These are phyloP conservation scores for Hylodesmum podocarpum DNA, from an alignment of 306 rosid species.

Conservation along the genomic window DNA sequence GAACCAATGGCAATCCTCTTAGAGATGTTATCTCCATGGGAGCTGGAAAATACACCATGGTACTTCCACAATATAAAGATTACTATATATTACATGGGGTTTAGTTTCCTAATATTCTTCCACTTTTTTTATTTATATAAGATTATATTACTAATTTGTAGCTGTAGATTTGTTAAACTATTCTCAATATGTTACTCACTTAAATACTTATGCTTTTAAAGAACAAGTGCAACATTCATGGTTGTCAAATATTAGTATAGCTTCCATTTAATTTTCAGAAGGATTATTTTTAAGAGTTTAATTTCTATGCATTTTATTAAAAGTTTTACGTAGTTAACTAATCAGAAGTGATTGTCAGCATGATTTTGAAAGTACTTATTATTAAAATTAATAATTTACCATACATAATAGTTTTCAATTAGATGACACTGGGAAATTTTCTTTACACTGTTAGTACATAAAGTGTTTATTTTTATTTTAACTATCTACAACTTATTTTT, in stretches of 20 bases:
- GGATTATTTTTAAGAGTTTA: too few relatives aligned
- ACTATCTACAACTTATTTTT: background rate
- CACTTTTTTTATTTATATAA: background rate
- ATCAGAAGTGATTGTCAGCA: too few relatives aligned
- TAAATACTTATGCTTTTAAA: background rate
- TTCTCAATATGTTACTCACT: background rate
- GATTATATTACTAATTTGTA: background rate
- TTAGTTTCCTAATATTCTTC: background rate
- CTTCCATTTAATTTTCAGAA: background rate
- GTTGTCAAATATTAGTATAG: background rate
- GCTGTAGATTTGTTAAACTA: background rate
- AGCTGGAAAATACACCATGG: slow-evolving; percentile 78
- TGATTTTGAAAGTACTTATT: too few relatives aligned
- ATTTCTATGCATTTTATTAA: too few relatives aligned
- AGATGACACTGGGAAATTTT: too few relatives aligned
- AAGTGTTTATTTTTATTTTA: too few relatives aligned
- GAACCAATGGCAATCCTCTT: slow-evolving; percentile 50
- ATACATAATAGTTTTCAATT: too few relatives aligned
- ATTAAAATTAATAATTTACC: too few relatives aligned
- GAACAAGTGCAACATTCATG: background rate
- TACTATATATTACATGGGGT: background rate
- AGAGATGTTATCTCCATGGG: slow-evolving; percentile 79
- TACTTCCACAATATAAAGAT: slow-evolving; percentile 22
- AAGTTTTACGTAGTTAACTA: too few relatives aligned
- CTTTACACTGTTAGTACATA: too few relatives aligned